Conservation (phyloP, 2,329 filamentous ascomycete genomes). For the Saccharata proteae region DNA sequence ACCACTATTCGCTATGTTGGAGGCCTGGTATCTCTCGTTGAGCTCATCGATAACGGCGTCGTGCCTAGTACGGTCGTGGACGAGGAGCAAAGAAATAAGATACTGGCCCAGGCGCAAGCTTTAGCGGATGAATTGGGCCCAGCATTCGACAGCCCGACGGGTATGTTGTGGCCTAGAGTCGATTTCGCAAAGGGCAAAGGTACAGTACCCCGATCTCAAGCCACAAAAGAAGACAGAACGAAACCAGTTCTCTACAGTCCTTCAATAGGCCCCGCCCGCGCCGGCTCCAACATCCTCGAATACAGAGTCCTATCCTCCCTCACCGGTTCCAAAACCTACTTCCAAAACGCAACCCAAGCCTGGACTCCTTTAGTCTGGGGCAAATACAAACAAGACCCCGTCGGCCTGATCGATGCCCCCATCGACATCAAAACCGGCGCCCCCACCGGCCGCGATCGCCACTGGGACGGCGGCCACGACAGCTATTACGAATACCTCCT, state of each 20-base stretch:
- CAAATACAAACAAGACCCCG: slow-evolving; percentile 25
- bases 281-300: slow-evolving; percentile 33
- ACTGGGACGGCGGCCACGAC: slow-evolving; percentile 34
- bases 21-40: slow-evolving; percentile 26
- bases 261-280: slow-evolving; percentile 28
- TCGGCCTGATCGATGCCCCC: slow-evolving; percentile 30
- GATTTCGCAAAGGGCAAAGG: slow-evolving; percentile 25
- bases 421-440: slow-evolving; percentile 31
- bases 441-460: slow-evolving; percentile 25
- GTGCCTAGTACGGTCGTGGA: slow-evolving; percentile 22
- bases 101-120: slow-evolving; percentile 25
- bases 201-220: too few species aligned
- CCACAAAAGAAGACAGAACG: too few species aligned
- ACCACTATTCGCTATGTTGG: slow-evolving; percentile 31
- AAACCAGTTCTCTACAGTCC: slow-evolving; percentile 22
- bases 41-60: slow-evolving; percentile 29
- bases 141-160: slow-evolving; percentile 28
- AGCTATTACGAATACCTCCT: slow-evolving; percentile 32
- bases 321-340: slow-evolving; percentile 28
- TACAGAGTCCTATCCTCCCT: slow-evolving; percentile 29
- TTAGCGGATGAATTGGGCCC: slow-evolving; percentile 26
- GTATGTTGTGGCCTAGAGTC: slow-evolving; percentile 34
- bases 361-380: slow-evolving; percentile 35
- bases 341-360: slow-evolving; percentile 28
- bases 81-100: slow-evolving; percentile 18